A percentile compares a stretch with the other conserved stretches of the same genome.
phyloP scores from a whole-genome alignment of 352 stramenopile species.

The Blastocystis sp. region DNA sequence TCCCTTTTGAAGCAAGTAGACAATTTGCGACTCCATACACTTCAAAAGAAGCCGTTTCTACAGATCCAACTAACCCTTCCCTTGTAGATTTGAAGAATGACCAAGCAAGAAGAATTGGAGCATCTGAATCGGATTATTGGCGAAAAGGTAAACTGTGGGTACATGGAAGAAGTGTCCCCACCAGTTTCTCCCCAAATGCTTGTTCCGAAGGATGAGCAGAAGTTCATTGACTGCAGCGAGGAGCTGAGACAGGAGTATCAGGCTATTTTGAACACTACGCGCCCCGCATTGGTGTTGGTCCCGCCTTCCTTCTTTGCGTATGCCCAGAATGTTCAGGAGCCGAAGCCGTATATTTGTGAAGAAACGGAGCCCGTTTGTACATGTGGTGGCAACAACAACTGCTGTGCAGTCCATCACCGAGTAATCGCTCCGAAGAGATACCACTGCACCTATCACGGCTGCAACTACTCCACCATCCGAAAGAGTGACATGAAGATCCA shows the following conservation, averaged over 20 bases:
- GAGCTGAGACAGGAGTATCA: not conserved
- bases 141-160: not conserved
- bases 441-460: conserved; percentile 31
- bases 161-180: not conserved
- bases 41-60: not conserved
- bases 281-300: conserved; percentile 9
- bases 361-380: not conserved
- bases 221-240: not conserved
- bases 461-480: conserved; percentile 43
- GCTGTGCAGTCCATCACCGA: not conserved
- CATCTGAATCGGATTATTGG: conserved; percentile 25
- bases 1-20: too few species aligned
- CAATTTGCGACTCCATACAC: too few species aligned
- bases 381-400: conserved; percentile 48
- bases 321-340: not conserved
- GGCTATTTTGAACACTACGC: not conserved
- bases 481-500: conserved; percentile 47
- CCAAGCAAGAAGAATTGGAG: conserved; percentile 48
- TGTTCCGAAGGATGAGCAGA: not conserved
- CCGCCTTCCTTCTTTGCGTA: conserved; percentile 22
- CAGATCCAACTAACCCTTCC: not conserved
- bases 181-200: not conserved
- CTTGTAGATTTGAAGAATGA: conserved; percentile 6
- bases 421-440: conserved; percentile 22
- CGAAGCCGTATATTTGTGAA: too few species aligned